Evolutionary conservation across 2,329 filamentous ascomycete species (phyloP), one percentile per base, ranked within the genome.

Genomic region (Camptophora hylomeconis): DNA sequence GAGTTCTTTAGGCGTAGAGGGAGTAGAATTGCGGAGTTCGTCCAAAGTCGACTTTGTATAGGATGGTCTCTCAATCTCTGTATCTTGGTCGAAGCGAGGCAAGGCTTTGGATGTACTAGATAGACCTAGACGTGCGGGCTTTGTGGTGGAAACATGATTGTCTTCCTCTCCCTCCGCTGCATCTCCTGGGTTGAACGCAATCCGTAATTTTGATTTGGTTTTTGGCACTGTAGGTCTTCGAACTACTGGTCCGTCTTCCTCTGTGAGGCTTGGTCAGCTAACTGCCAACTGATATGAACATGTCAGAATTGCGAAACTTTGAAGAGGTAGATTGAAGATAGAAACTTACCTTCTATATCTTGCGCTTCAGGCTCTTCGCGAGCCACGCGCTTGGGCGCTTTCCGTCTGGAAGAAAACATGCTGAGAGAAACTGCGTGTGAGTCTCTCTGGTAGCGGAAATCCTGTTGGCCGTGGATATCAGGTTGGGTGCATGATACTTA

Each of bases 21-120:
- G 84, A 0, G 86, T 94, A 8, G 81, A 84, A 35, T 75, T 79
- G 38, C 83, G 81, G 9, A 98, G 65, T 50, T 93, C 82, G 18
- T 80, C 75, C 12, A 98, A 64, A 41, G 87, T 82, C 44, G 92
- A 82, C 46, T 80, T 80, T 58, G 70, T 92, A 51, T 98, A 95
- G 34, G 61, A 78, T 0, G 83, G 84, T 20, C 78, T 64, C n/a
- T 32, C 28, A 16, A 5, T 13, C 6, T 9, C 11, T 9, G 24
- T 14, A 5, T 36, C 33, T 24, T 22, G 26, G 5, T 30, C 26
- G 18, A 11, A 32, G 4, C 9, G 8, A n/a, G 11, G 17, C 10
- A 10, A n/a, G 12, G 14, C 13, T 5, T 8, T 7, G 9, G 20
- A 32, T 6, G 31, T 30, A n/a, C 22, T 35, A 10, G 39, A 39